Evolutionary conservation across 768 basidiomycete species (phyloP), one percentile per base, ranked within the genome.

Genomic region (Mycena kentingensis): DNA sequence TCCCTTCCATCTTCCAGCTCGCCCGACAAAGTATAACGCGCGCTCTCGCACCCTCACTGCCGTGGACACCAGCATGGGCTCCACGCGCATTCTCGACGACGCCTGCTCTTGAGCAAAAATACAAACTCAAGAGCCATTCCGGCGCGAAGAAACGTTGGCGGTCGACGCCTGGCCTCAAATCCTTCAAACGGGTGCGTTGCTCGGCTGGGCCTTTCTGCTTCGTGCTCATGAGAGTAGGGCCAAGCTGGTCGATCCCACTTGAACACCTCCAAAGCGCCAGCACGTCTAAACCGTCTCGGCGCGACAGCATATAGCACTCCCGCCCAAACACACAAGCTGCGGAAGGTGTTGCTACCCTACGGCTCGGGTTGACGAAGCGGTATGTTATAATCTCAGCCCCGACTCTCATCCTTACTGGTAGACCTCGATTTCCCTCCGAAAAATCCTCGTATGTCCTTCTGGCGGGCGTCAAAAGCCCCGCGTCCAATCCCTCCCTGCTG

Each of bases 81-180:
- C 49, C 54, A 25, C 77, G 80, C 21, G 60, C 73, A 13, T 88
- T 91, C 67, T 87, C 88, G 31, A 81, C 83, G 13, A 81, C 83
- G 4, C 67, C 79, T 6, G 56, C 77, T 2, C 65, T 68, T 25
- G 76, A 79, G 48, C 87, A 83, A 49, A 75, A 74, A n/a, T 89
- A 88, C 47, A 91, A 91, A 71, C 71, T 91, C 61, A 91, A 91
- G 68, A 80, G 85, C 1, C 89, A 91, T 65, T 85, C 82, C 3
- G 89, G 88, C 10, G 80, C 89, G 21, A 90, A 90, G 73, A 91
- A 91, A 70, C 75, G 89, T 55, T 91, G 87, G 87, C 74, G 81
- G 51, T 84, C 85, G 3, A 68, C 90, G 38, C 79, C 80, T n/a
- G 83, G 80, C 22, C 80, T 83, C 16, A 74, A 66, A 38, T 65